Conservation (phyloP, 768 basidiomycete genomes). For the Neoboletus brunneissimus region DNA sequence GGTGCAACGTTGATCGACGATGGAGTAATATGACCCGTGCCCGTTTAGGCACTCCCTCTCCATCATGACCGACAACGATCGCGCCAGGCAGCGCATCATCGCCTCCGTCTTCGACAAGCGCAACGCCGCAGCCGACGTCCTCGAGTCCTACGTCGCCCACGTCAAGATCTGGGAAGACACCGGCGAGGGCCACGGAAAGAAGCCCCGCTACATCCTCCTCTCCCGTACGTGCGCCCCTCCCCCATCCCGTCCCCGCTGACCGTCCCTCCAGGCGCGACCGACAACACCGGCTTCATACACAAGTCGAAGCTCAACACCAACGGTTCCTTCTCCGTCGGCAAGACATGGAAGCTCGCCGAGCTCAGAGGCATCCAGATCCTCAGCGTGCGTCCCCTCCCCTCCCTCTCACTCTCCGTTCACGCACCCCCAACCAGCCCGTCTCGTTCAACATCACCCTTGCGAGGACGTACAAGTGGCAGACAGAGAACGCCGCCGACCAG, state of each 20-base stretch:
- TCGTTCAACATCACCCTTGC: slow-evolving; percentile 81
- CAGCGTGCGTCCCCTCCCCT: slow-evolving; percentile 49
- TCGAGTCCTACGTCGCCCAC: slow-evolving; percentile 83
- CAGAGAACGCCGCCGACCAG: slow-evolving; percentile 75
- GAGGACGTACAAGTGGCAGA: slow-evolving; percentile 89
- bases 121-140: slow-evolving; percentile 58
- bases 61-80: slow-evolving; percentile 42
- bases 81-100: slow-evolving; percentile 70
- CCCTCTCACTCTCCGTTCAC: slow-evolving; percentile 13
- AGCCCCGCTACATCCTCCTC: slow-evolving; percentile 87
- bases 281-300: slow-evolving; percentile 75
- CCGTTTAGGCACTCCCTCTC: slow-evolving; percentile 10
- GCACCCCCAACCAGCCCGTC: slow-evolving; percentile 42
- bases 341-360: slow-evolving; percentile 89
- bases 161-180: slow-evolving; percentile 94
- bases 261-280: slow-evolving; percentile 47
- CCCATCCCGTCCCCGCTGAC: background rate
- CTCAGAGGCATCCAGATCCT: slow-evolving; percentile 75
- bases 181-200: slow-evolving; percentile 66
- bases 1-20: background rate
- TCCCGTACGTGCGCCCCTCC: slow-evolving; percentile 63
- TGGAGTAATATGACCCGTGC: background rate
- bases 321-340: slow-evolving; percentile 93
- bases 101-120: slow-evolving; percentile 78
- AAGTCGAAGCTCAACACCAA: slow-evolving; percentile 97